Evolutionary conservation across 2,329 filamentous ascomycete genomes (phyloP), one percentile per base, ranked within the genome.

Genomic region (Ceratocystis cacaofunesta): DNA sequence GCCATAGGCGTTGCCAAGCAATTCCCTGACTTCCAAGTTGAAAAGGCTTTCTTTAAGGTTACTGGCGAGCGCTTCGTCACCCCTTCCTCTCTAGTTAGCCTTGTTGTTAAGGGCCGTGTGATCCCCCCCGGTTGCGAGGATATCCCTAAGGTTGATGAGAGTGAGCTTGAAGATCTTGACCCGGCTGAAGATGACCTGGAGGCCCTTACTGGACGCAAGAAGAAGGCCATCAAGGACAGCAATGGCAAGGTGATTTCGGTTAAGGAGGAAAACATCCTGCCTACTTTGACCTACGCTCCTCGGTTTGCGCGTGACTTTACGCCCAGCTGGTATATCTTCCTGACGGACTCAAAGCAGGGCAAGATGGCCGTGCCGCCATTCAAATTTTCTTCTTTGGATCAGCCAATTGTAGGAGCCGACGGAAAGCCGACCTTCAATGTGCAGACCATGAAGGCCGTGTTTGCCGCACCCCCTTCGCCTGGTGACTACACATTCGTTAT

Each of bases 1-100:
- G 88, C 88, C 46, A 80, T 96, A 68, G 76, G 77, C 60, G 87
- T 96, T 36, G 92, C 91, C 32, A 85, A 85, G 70, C 90, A 96
- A 76, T 81, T 99, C 32, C 94, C 94, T 1, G 83, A 85, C 69
- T 80, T 99, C 65, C 83, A 88, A 66, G 85, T 99, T 10, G 90
- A 90, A 72, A 95, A 91, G 77, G 90, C 91, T 6, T 99, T 96
- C 77, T 99, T 99, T 85, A 99, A 99, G 80, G 95, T 99, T 58
- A 87, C 90, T 63, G 94, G 94, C 73, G 95, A 99, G 77, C 89
- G 88, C 70, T 88, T 87, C 74, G 90, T 99, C 72, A 95, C 92
- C 41, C 92, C 94, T 5, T 90, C 88, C 67, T 95, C 91, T 66
- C 82, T 99, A 46, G 92, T 97, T 25, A 92, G 92, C 68, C 86